These are phyloP conservation scores for Paramarasmius palmivorus DNA, from an alignment of 1,284 basidiomycete species.

Conservation along the genomic window DNA sequence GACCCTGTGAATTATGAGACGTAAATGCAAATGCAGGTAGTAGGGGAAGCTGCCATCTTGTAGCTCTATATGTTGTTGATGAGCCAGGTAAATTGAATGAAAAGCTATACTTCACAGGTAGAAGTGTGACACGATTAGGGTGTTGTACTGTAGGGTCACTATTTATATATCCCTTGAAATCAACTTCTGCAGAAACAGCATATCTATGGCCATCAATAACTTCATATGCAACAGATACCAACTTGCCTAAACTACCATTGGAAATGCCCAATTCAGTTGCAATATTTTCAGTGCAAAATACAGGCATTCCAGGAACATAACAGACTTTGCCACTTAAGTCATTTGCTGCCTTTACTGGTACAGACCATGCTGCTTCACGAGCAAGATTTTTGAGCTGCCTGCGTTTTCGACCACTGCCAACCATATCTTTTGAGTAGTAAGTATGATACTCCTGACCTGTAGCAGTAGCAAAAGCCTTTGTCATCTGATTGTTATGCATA, in stretches of 20 bases:
- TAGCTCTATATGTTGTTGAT: slow-evolving; percentile 10
- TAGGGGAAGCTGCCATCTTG: slow-evolving; percentile 18
- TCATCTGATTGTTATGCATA: slow-evolving; percentile 16
- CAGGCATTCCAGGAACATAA: slow-evolving; percentile 17
- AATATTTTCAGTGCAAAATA: slow-evolving; percentile 19
- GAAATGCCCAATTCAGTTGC: slow-evolving; percentile 16
- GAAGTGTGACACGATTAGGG: too few species aligned
- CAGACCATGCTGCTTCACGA: slow-evolving; percentile 16
- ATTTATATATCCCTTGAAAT: slow-evolving; percentile 13
- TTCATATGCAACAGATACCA: slow-evolving; percentile 14
- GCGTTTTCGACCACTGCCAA: too few species aligned
- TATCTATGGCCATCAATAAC: slow-evolving; percentile 8
- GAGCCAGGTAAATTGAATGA: too few species aligned
- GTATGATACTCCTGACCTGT: slow-evolving; percentile 14
- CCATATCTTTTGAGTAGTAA: slow-evolving; percentile 14
- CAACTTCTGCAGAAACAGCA: slow-evolving; percentile 14
- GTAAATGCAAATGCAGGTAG: slow-evolving; percentile 22
- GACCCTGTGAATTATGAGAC: slow-evolving; percentile 23
- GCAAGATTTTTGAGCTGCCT: slow-evolving; percentile 6
- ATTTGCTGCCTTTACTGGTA: slow-evolving; percentile 14
- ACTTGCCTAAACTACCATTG: slow-evolving; percentile 17
- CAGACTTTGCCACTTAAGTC: slow-evolving; percentile 18
- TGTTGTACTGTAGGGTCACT: not conserved
- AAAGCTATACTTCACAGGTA: too few species aligned
- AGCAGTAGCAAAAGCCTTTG: slow-evolving; percentile 14